Evolutionary conservation across 192 early-diverging fungal species (phyloP), one percentile per base, ranked within the genome.

Genomic region (Umbelopsis isabellina): DNA sequence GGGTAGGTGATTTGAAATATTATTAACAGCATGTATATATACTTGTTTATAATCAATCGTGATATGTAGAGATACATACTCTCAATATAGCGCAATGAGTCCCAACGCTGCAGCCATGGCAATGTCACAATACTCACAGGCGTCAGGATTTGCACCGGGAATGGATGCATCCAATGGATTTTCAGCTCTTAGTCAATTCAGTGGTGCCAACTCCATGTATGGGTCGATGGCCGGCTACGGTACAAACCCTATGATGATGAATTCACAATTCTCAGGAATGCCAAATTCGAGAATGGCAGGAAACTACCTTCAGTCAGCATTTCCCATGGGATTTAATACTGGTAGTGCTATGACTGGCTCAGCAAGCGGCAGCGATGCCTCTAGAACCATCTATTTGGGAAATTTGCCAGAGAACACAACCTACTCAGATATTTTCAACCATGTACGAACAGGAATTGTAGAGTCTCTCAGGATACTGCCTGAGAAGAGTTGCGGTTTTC

Each of bases 351-450:
- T 68, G n/a, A 21, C 13, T 16, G 66, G 66, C 27, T 49, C 71
- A 9, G 49, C 25, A n/a, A 46, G 51, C 1, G 45, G 37, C 2
- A 80, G n/a, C 49, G 80, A 68, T 3, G 72, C 80, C 12, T 84
- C 80, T 49, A 85, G 93, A n/a, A 96, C 94, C 0, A 78, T 96
- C 21, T 96, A 95, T 72, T 74, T 96, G 37, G 94, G 94, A 33
- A 91, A 91, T 52, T 74, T 96, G 1, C 87, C 92, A 1, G 25
- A 80, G 0, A 81, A 79, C 30, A 72, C 79, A 7, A 82, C 82
- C 2, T 73, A 86, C 44, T 82, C 88, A 41, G 89, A 93, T 18
- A 77, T 96, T 10, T 76, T 93, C 45, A 89, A 91, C 66, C 71
- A 86, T 51, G 84, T 95, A 33, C 86, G 83, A 41, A 82, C 82